Percentiles rank a stretch among this genome's conserved stretches.
These are phyloP conservation scores for Heliamphora exappendiculata DNA, from an alignment of 148 eudicot genomes.

Conservation along the genomic window DNA sequence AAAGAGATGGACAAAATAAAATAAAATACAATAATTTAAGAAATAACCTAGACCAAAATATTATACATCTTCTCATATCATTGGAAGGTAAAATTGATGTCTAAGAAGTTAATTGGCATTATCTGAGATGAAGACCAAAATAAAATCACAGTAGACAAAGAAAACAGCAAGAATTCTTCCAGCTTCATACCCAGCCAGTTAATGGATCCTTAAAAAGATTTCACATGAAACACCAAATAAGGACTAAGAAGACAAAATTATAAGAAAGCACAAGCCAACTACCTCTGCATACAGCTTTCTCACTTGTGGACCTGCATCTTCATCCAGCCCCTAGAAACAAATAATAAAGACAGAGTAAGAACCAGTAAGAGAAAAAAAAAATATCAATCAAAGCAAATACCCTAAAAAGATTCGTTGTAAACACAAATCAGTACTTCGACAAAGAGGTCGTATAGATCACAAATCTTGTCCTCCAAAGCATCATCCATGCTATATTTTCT, in stretches of 20 bases:
- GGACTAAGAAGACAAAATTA: not conserved
- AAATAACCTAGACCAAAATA: not conserved
- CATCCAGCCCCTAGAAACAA: slow-evolving; percentile 72
- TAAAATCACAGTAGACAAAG: not conserved
- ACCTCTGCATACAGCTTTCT: slow-evolving; percentile 93
- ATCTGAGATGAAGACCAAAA: not conserved
- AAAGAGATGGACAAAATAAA: slow-evolving; percentile 10
- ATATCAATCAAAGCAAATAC: not conserved
- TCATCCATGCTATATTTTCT: slow-evolving; percentile 61
- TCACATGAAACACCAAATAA: not conserved
- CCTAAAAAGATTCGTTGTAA: not conserved
- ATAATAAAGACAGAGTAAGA: slow-evolving; percentile 14
- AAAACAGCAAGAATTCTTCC: not conserved
- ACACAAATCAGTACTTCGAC: slow-evolving; percentile 52
- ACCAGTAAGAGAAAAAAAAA: not conserved
- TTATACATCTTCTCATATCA: not conserved
- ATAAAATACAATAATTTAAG: not conserved
- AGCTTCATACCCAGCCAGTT: not conserved
- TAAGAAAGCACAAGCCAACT: slow-evolving; percentile 8
- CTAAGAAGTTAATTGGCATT: not conserved
- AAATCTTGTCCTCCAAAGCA: slow-evolving; percentile 79
- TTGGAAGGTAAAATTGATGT: not conserved
- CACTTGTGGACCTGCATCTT: slow-evolving; percentile 87
- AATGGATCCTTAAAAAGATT: not conserved
- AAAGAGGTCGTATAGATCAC: slow-evolving; percentile 88